Evolutionary conservation across 2,329 filamentous ascomycete genomes (phyloP).

Genomic region (Neonectria hederae): DNA sequence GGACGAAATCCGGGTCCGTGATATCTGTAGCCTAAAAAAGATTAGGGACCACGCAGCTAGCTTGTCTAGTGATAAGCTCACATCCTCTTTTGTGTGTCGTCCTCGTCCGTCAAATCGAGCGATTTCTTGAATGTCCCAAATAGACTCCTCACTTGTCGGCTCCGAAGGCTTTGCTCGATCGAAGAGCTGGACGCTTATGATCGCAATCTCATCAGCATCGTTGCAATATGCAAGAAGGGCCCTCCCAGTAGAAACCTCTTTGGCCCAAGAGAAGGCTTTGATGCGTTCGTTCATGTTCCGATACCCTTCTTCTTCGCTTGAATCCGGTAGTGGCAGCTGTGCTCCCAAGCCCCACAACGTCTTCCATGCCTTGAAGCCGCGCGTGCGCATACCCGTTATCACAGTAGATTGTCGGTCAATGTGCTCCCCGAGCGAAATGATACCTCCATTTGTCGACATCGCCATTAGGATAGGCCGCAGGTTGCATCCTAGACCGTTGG

Average conservation of each 20-base stretch:
- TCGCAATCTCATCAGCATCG: conserved; percentile 59
- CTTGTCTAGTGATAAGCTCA: conserved; percentile 14
- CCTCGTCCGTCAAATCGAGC: conserved; percentile 59
- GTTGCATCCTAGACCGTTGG: conserved; percentile 64
- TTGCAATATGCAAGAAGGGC: conserved; percentile 63
- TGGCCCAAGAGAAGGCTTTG: conserved; percentile 63
- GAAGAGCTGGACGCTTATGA: conserved; percentile 60
- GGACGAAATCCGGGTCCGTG: conserved; percentile 59
- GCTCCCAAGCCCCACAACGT: conserved; percentile 66
- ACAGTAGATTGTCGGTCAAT: conserved; percentile 43
- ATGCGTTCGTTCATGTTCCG: conserved; percentile 57
- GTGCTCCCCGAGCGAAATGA: conserved; percentile 63
- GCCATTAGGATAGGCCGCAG: conserved; percentile 61
- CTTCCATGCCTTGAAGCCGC: conserved; percentile 60
- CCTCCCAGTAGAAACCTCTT: conserved; percentile 51
- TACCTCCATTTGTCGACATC: conserved; percentile 59
- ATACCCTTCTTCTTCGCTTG: conserved; percentile 43
- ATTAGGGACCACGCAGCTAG: conserved; percentile 18
- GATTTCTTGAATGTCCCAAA: conserved; percentile 63
- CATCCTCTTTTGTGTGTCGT: conserved; percentile 52
- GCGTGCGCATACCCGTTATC: conserved; percentile 46
- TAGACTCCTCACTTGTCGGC: conserved; percentile 39
- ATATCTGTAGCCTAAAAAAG: conserved; percentile 41
- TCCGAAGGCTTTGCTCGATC: conserved; percentile 33
- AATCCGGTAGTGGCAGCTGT: conserved; percentile 58